Base-by-base conservation (phyloP, 371 early-diverging fungal genomes). In the Catenaria anguillulae region DNA sequence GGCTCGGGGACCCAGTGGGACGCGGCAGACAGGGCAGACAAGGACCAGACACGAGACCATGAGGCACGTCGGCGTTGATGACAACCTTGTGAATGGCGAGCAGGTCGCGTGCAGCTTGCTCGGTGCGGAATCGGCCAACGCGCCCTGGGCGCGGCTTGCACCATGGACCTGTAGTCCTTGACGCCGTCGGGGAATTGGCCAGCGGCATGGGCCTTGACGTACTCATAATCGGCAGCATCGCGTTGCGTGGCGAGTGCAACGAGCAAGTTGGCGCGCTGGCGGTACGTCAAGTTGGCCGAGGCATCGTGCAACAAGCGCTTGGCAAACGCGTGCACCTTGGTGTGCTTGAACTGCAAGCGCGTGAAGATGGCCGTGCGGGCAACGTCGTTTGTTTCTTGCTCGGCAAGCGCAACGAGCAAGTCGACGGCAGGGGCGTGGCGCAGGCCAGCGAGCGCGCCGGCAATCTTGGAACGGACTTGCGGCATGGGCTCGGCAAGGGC, bases 391-490 rank as follows among this genome's bases (percentile, higher is more conserved):
- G 64, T 64, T 61, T 82, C 80, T 43, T 60, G 60, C 13, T 56
- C 60, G n/a, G 81, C 67, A 23, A 80, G 45, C 23, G 67, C 62
- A 15, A 73, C 70, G 17, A 80, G 68, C 24, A 78, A 68, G 21
- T 72, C 67, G 29, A 78, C 31, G 12, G 75, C 73, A 21, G 68
- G 56, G 21, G 50, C 64, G 50, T 23, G 33, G 54, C 42, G 50
- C 33, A 33, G n/a, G 3, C 33, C 40, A 3, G 29, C 1, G 35
- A 40, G 48, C 2, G 24, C 55, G 8, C 5, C 40, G 37, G 37
- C 66, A 70, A 75, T 68, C 52, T 66, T 35, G 10, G 60, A 45
- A 19, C 82, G 72, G 26, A 81, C 80, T 34, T 73, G 77, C 40
- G 68, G 73, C 63, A 73, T 73, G n/a, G 64, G 68, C 55, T 83